Conservation (phyloP, 1,139 yeast species). For the Scheffersomyces illinoinensis region DNA sequence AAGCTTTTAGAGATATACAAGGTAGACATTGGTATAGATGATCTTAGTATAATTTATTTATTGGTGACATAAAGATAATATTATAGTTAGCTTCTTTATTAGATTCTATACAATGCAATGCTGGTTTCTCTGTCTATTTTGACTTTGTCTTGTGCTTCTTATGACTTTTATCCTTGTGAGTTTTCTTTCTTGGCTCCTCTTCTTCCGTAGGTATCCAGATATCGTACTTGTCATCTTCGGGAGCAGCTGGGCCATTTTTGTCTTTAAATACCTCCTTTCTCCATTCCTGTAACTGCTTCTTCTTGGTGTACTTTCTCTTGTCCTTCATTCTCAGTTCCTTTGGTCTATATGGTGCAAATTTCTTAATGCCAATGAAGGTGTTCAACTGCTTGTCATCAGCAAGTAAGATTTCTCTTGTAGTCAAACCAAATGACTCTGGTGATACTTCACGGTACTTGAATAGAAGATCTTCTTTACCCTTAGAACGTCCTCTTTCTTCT, state of each 20-base stretch:
- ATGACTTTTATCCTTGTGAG: slow-evolving; percentile 2
- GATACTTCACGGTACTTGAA: slow-evolving; percentile 94
- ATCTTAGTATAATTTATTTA: too few species aligned
- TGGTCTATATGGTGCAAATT: slow-evolving; percentile 89
- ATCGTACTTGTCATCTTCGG: slow-evolving; percentile 30
- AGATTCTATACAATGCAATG: not conserved
- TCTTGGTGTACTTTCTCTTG: slow-evolving; percentile 79
- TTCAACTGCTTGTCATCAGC: slow-evolving; percentile 90
- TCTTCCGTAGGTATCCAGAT: slow-evolving; percentile 40
- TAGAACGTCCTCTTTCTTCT: slow-evolving; percentile 59
- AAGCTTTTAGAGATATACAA: not conserved
- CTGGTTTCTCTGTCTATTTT: not conserved
- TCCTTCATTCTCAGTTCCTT: slow-evolving; percentile 74
- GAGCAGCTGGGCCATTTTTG: slow-evolving; percentile 55
- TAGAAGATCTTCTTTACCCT: slow-evolving; percentile 42
- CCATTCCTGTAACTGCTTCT: slow-evolving; percentile 86
- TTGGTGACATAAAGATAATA: too few species aligned
- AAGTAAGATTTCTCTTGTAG: slow-evolving; percentile 80
- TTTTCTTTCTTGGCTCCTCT: slow-evolving; percentile 9
- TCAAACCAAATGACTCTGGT: slow-evolving; percentile 88
- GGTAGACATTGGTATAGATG: not conserved
- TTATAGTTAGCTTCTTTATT: not conserved
- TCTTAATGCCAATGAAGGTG: slow-evolving; percentile 82
- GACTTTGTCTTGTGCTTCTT: slow-evolving; percentile 5
- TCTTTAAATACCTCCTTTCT: slow-evolving; percentile 74